Evolutionary conservation across 2,329 filamentous ascomycete genomes (phyloP), one percentile per base, ranked within the genome.

Genomic region (Fusarium sp.): DNA sequence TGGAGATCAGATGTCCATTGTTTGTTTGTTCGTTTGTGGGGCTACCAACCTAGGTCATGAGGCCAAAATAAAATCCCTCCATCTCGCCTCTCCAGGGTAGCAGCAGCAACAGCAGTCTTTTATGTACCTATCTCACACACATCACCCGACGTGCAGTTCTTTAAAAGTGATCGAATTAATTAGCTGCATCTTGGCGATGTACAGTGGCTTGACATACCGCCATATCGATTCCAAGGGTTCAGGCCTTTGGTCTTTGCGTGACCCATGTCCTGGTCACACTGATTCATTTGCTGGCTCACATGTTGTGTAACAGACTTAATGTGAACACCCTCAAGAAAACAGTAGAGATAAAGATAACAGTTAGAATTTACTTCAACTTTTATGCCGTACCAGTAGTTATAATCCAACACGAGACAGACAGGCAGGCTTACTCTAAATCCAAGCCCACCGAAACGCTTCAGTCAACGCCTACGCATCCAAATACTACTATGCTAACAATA

Each of bases 401-500:
- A 55, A 44, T 18, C 30, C 50, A 64, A 58, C n/a, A 30, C 46
- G 34, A 13, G 25, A 57, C 23, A 63, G 25, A 54, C 42, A 64
- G 25, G 62, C 30, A 64, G 25, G 62, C 30, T 18, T 56, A 31
- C 25, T 43, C 28, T 28, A 42, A 51, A 26, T 39, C 12, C 34
- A 45, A 53, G 43, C 61, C 25, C 42, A 54, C 23, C 37, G 50
- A 54, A 55, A 68, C 54, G 25, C 61, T 68, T 21, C 21, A 52
- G 44, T 43, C 18, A 57, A 65, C 70, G 67, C 62, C 69, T 43
- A 37, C 30, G 56, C 43, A 65, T 45, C 45, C 45, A 65, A 65
- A 21, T 25, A 49, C 49, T 42, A 51, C 28, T 52, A 30, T 30
- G 34, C 18, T 54, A 26, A 21, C 44, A 46, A 65, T 48, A 10